Base-by-base conservation (phyloP, 495 filamentous ascomycete genomes). In the Neurospora sp. region DNA sequence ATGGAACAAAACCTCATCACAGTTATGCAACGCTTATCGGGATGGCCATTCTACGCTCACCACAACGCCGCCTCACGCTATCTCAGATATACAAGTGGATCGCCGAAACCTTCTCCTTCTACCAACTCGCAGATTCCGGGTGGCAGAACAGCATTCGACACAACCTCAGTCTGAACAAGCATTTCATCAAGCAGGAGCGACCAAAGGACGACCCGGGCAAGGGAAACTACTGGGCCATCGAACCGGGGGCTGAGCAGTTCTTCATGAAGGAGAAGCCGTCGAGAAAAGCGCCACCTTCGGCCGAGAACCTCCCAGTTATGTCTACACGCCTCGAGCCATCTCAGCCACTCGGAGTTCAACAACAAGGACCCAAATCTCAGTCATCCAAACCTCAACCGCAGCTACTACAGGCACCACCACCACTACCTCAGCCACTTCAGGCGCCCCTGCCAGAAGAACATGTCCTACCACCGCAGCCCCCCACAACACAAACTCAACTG, bases 71-170 rank as follows among this genome's bases (percentile, higher is more conserved):
- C 45, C 84, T 99, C 69, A 98, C 96, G 2, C 86, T 99, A 1
- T 90, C 94, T n/a, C 94, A 98, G 79, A 99, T 99, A 74, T 99
- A 99, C 88, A 97, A 96, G 78, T 99, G 96, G 96, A 98, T 99
- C 73, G 94, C 93, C 1, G 93, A 98, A 78, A 96, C 91, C 4
- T 99, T 93, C 80, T 88, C 87, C 3, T 97, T 92, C 81, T 99
- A 98, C 83, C 90, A 89, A 72, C 88, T 89, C 20, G 87, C 89
- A 41, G 93, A 97, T 71, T 87, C 92, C 6, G 95, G 96, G 37
- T 99, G 96, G 96, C 94, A 98, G 82, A 99, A 99, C 80, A 97
- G 95, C 83, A 99, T 99, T 81, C 91, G 96, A 1, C 96, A 99
- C 78, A 99, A 99, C 74, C 89, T 99, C n/a, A 97, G 93, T 77